Conservation (phyloP, 208 protist genomes). For the Acanthamoeba sp. region DNA sequence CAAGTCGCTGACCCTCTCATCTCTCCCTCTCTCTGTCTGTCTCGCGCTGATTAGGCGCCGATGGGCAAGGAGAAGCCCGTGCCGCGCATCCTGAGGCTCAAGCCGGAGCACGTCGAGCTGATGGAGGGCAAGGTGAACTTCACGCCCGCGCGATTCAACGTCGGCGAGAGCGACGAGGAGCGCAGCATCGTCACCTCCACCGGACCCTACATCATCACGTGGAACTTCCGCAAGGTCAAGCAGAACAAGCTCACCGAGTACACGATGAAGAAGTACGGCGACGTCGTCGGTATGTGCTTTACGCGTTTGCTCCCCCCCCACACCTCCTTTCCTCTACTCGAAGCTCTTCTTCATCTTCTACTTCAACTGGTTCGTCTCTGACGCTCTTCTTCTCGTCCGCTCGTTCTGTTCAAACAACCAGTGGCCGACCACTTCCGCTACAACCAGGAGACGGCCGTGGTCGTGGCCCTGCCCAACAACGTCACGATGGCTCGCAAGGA, state of each 20-base stretch:
- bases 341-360: background rate
- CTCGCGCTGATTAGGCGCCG: background rate
- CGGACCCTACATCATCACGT: conserved; percentile 88
- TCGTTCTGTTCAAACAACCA: too few relatives aligned
- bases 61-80: conserved; percentile 83
- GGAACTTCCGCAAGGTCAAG: conserved; percentile 88
- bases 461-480: conserved; percentile 86
- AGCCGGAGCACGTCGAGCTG: conserved; percentile 79
- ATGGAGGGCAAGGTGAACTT: conserved; percentile 85
- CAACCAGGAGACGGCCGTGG: conserved; percentile 83
- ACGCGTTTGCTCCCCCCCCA: too few relatives aligned
- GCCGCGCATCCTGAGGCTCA: conserved; percentile 83
- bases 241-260: conserved; percentile 81
- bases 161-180: conserved; percentile 69
- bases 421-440: conserved; percentile 86
- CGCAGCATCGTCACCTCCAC: conserved; percentile 85
- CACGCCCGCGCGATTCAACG: conserved; percentile 89
- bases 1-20: background rate
- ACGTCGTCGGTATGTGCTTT: conserved; percentile 74
- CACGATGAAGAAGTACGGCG: conserved; percentile 81
- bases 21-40: too few relatives aligned
- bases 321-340: too few relatives aligned
- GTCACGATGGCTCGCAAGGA: conserved; percentile 81
- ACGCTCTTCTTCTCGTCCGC: background rate
- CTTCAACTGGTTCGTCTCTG: background rate